Evolutionary conservation across 116 monocot species (phyloP).

Genomic region (Zostera marina): DNA sequence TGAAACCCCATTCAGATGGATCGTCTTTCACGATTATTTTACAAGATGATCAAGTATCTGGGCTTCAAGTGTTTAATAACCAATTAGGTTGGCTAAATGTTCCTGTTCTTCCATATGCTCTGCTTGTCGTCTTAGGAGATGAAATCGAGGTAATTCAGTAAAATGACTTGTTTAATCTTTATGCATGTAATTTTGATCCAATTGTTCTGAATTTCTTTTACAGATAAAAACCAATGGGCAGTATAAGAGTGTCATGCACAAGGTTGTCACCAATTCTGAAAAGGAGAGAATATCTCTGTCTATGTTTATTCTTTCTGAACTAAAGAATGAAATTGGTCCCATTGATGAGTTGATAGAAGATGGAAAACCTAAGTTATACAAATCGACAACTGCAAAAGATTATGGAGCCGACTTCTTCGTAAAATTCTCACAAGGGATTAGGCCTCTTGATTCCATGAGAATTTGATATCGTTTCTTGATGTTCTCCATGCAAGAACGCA

Average conservation of each 20-base stretch:
- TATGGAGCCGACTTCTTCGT: constrained; percentile 10
- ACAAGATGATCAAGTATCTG: constrained; percentile 11
- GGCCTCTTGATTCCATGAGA: constrained; percentile 12
- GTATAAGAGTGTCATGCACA: constrained; percentile 31
- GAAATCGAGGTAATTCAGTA: constrained; percentile 39
- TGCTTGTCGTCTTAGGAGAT: constrained; percentile 48
- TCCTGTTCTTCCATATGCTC: constrained; percentile 21
- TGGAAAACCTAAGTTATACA: constrained; percentile 20
- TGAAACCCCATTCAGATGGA: constrained; percentile 47
- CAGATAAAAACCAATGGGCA: constrained; percentile 47
- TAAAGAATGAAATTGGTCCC: constrained; percentile 20
- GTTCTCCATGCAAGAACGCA: too few species aligned
- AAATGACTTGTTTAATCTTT: too few species aligned
- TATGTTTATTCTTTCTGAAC: constrained; percentile 16
- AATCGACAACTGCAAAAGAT: constrained; percentile 9
- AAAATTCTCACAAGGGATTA: constrained; percentile 9
- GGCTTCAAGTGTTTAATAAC: constrained; percentile 43
- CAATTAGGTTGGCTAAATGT: constrained; percentile 29
- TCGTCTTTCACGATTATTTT: constrained; percentile 9
- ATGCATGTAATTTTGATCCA: too few species aligned
- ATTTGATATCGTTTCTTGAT: too few species aligned
- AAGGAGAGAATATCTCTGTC: constrained; percentile 28
- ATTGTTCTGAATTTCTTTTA: not conserved
- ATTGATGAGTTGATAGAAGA: constrained; percentile 16
- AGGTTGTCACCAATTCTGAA: constrained; percentile 22